A percentile compares a stretch with the other conserved stretches of the same genome.
Conservation (phyloP, 73 alveolate species). For the Paramecium caudatum region DNA sequence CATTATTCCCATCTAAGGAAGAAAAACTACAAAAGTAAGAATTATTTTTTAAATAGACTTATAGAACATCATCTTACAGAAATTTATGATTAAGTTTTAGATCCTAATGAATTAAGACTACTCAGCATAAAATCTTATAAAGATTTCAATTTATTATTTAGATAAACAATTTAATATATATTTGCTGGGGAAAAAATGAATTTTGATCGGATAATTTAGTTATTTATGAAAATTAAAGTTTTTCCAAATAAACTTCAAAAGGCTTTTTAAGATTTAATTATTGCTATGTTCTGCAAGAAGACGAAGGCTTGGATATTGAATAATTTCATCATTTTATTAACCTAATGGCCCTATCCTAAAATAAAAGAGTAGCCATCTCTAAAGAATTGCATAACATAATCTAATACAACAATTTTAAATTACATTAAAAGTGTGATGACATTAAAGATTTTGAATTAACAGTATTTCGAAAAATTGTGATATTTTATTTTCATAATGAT, state of each 20-base stretch:
- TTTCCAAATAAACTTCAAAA: constrained; percentile 8
- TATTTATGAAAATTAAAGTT: neutral
- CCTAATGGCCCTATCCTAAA: neutral
- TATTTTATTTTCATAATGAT: constrained; percentile 45
- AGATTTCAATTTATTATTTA: neutral
- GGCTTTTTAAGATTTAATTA: neutral
- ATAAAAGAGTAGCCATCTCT: neutral
- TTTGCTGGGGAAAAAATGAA: neutral
- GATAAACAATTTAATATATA: neutral
- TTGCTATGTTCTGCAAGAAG: neutral
- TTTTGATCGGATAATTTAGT: neutral
- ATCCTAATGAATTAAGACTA: neutral
- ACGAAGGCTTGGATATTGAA: neutral
- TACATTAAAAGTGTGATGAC: neutral
- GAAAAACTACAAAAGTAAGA: neutral
- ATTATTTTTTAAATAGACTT: neutral
- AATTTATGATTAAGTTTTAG: constrained; percentile 11
- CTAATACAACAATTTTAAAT: neutral
- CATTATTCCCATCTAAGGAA: neutral
- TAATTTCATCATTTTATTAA: neutral
- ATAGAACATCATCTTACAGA: neutral
- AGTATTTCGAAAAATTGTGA: constrained; percentile 11
- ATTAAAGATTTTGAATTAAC: neutral
- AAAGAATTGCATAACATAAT: constrained; percentile 1
- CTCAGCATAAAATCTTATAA: neutral